A percentile compares a stretch with the other conserved stretches of the same genome.
Conservation (phyloP, 352 stramenopile genomes). For the Globisporangium viniferum region DNA sequence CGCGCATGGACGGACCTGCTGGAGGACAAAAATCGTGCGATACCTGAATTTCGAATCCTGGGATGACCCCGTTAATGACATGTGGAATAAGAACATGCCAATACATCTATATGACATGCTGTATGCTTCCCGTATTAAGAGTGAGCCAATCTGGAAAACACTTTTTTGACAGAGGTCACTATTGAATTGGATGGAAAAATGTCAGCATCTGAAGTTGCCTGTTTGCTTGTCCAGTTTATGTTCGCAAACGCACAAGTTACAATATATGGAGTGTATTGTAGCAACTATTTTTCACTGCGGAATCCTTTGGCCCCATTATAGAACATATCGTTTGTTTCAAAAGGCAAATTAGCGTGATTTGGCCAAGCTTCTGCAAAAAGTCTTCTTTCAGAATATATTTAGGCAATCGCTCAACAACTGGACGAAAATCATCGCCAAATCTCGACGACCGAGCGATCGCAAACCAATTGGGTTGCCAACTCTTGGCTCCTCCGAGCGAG, state of each 20-base stretch:
- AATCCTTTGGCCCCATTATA: neutral
- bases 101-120: neutral
- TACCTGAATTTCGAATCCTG: neutral
- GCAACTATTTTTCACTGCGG: neutral
- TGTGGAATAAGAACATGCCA: neutral
- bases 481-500: neutral
- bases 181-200: neutral
- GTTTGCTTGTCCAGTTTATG: neutral
- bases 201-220: neutral
- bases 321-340: too few species aligned
- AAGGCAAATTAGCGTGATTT: too few species aligned
- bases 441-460: neutral
- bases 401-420: neutral
- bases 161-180: neutral
- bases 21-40: neutral
- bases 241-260: neutral
- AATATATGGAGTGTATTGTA: neutral
- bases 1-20: neutral
- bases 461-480: neutral
- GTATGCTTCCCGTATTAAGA: neutral
- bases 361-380: neutral
- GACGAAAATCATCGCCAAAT: neutral
- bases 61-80: neutral
- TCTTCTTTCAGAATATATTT: neutral
- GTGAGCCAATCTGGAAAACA: neutral